phyloP scores from a whole-genome alignment of 2,329 filamentous ascomycete genomes.

The Sporothrix mexicana region DNA sequence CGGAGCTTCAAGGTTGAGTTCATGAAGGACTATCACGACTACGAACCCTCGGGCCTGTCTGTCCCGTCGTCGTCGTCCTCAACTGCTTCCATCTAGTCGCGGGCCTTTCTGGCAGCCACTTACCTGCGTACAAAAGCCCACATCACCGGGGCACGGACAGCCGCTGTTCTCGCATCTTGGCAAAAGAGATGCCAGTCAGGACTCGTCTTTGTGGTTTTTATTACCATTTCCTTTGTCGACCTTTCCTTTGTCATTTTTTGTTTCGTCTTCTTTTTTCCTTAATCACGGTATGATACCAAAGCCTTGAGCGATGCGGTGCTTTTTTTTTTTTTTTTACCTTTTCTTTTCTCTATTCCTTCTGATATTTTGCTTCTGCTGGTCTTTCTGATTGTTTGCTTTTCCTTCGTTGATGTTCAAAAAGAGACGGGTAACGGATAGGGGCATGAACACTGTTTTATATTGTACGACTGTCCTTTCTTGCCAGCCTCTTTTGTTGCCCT shows the following conservation, averaged over 20 bases:
- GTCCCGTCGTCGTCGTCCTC: constrained; percentile 35
- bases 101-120: neutral
- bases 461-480: neutral
- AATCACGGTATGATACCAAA: constrained; percentile 19
- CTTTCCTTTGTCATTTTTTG: neutral
- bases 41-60: constrained; percentile 33
- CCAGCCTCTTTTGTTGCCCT: neutral
- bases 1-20: too few relatives aligned
- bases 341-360: neutral
- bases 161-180: neutral
- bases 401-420: neutral
- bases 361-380: neutral
- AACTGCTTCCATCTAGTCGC: constrained; percentile 35
- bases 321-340: neutral
- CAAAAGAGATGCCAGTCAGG: neutral
- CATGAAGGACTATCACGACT: neutral
- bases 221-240: neutral
- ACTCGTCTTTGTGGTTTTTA: neutral
- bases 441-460: neutral
- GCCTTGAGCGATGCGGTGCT: constrained; percentile 5
- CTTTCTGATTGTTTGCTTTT: neutral
- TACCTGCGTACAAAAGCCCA: neutral
- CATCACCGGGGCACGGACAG: neutral
- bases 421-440: neutral
- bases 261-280: neutral